phyloP scores from a whole-genome alignment of 345 rosid genomes.

The Aegle marmelos region DNA sequence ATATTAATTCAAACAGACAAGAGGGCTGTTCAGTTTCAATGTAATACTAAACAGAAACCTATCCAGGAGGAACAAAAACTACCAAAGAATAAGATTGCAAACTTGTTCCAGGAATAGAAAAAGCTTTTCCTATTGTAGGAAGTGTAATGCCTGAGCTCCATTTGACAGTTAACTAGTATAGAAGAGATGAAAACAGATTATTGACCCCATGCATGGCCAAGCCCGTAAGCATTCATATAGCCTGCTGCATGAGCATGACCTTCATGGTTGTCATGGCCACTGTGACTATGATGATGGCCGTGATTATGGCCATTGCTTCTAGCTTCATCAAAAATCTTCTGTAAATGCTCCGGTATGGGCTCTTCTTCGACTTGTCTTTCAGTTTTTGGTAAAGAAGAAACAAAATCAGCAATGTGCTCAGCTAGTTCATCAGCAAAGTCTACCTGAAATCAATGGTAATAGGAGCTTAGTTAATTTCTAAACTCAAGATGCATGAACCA shows the following conservation, averaged over 20 bases:
- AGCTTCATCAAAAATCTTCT: constrained; percentile 58
- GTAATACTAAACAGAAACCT: not conserved
- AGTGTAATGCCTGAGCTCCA: not conserved
- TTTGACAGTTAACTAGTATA: not conserved
- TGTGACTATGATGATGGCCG: constrained; percentile 35
- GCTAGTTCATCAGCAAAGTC: constrained; percentile 60
- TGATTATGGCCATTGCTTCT: constrained; percentile 27
- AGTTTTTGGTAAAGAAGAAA: constrained; percentile 64
- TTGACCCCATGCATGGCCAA: constrained; percentile 34
- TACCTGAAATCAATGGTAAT: constrained; percentile 44
- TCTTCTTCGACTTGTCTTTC: constrained; percentile 50
- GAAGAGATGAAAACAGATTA: constrained; percentile 1
- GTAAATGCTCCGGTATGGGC: constrained; percentile 42
- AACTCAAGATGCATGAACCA: not conserved
- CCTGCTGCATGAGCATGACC: constrained; percentile 34
- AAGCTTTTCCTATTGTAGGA: not conserved
- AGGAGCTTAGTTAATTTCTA: constrained; percentile 3
- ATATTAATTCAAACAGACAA: not conserved
- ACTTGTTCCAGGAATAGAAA: not conserved
- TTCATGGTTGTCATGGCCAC: constrained; percentile 23
- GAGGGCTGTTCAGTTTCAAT: not conserved
- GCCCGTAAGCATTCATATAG: constrained; percentile 38
- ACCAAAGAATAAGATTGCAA: not conserved
- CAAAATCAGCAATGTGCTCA: constrained; percentile 43
- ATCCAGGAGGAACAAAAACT: not conserved